A percentile compares a stretch with the other conserved stretches of the same genome.
phyloP scores from a whole-genome alignment of 257 asterid genomes.

The Avicennia marina region DNA sequence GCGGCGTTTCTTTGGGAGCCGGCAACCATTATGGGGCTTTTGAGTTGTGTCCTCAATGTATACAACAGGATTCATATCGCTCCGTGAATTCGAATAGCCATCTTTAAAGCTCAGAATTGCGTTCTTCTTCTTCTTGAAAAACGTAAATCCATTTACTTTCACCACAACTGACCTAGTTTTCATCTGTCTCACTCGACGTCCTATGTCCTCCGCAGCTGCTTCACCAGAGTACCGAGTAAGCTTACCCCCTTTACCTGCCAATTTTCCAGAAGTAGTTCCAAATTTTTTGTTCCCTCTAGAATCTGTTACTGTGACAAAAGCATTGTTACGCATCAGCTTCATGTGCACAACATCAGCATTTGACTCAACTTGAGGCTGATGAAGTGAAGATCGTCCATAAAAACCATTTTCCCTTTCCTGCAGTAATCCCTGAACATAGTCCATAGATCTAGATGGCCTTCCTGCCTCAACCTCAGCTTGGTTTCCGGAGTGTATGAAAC shows the following conservation, averaged over 20 bases:
- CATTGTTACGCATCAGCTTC: constrained; percentile 77
- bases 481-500: constrained; percentile 44
- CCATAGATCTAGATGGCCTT: constrained; percentile 22
- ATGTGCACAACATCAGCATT: constrained; percentile 88
- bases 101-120: constrained; percentile 73
- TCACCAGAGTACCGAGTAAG: constrained; percentile 66
- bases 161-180: constrained; percentile 71
- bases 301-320: constrained; percentile 77
- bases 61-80: constrained; percentile 63
- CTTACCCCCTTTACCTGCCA: constrained; percentile 68
- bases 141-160: constrained; percentile 72
- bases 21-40: constrained; percentile 87
- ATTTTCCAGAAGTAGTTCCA: constrained; percentile 66
- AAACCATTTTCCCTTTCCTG: constrained; percentile 6
- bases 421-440: constrained; percentile 19
- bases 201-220: constrained; percentile 83
- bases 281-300: constrained; percentile 67
- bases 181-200: constrained; percentile 62
- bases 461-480: constrained; percentile 32
- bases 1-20: constrained; percentile 67
- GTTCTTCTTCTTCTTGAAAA: constrained; percentile 70
- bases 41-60: constrained; percentile 84
- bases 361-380: constrained; percentile 39
- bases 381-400: constrained; percentile 3
- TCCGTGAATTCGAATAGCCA: constrained; percentile 69